These are phyloP conservation scores for Phlebiopsis flavidoalba DNA, from an alignment of 768 basidiomycete genomes.

Conservation along the genomic window DNA sequence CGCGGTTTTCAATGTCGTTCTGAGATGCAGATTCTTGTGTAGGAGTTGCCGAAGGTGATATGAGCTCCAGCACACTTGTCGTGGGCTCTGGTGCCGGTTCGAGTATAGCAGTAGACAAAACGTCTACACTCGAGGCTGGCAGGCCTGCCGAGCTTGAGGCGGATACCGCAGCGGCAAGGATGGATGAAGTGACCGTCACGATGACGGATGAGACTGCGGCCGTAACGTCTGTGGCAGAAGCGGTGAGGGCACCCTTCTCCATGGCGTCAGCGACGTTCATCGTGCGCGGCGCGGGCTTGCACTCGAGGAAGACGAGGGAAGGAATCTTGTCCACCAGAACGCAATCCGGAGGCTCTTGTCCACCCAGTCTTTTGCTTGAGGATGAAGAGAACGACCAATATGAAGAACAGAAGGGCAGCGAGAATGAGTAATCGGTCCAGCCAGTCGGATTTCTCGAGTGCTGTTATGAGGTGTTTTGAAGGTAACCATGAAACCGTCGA, in stretches of 20 bases:
- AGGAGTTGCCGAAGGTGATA: no score
- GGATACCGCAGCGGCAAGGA: background rate
- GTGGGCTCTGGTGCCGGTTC: no score
- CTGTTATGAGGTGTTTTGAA: constrained; percentile 81
- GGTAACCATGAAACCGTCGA: constrained; percentile 64
- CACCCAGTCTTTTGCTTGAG: constrained; percentile 79
- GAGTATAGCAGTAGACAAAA: no score
- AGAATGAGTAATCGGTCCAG: constrained; percentile 86
- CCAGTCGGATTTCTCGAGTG: constrained; percentile 88
- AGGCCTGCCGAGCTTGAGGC: no score
- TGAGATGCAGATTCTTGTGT: no score
- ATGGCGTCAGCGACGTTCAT: constrained; percentile 29
- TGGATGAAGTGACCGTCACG: background rate
- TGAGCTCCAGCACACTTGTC: no score
- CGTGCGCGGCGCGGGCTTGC: background rate
- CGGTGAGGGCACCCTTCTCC: constrained; percentile 28
- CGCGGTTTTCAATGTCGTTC: no score
- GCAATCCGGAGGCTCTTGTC: constrained; percentile 75
- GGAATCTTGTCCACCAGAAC: constrained; percentile 83
- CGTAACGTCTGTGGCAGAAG: background rate
- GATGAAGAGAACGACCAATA: constrained; percentile 80
- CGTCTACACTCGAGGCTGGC: no score
- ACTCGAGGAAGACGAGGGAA: constrained; percentile 43
- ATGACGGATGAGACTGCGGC: background rate
- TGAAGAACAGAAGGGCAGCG: constrained; percentile 75